These are phyloP conservation scores for Solanum pinnatisectum DNA, from an alignment of 257 asterid genomes.

Conservation along the genomic window DNA sequence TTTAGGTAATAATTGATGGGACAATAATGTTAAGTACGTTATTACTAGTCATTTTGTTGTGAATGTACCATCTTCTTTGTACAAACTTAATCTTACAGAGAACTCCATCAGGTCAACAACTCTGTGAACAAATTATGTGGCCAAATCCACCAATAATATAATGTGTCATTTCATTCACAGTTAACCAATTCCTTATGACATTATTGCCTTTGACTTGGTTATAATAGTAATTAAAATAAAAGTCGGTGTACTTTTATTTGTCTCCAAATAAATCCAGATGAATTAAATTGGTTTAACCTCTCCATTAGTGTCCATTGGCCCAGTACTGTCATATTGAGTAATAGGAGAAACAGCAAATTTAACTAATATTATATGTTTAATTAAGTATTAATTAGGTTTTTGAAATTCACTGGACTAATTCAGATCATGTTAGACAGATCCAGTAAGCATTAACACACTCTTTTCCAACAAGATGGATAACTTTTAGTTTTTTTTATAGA, in stretches of 20 bases:
- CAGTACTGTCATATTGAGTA: neutral
- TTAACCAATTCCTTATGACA: neutral
- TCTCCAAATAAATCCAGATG: neutral
- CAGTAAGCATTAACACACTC: neutral
- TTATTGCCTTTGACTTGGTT: neutral
- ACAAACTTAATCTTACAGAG: neutral
- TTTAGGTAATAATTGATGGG: neutral
- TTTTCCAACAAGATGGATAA: neutral
- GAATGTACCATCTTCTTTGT: neutral
- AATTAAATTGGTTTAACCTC: neutral
- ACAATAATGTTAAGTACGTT: neutral
- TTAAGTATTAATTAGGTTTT: neutral
- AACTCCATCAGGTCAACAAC: neutral
- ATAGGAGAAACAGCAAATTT: neutral
- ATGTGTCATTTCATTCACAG: neutral
- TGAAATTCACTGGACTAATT: neutral
- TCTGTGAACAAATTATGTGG: neutral
- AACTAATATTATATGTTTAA: neutral
- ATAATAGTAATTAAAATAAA: neutral
- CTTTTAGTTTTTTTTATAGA: too few species aligned
- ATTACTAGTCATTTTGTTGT: neutral
- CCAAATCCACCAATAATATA: neutral
- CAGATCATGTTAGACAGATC: neutral
- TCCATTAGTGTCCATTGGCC: neutral
- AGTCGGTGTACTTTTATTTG: neutral